These are phyloP conservation scores for Alternaria incomplexa DNA, from an alignment of 2,329 filamentous ascomycete species.

Conservation along the genomic window DNA sequence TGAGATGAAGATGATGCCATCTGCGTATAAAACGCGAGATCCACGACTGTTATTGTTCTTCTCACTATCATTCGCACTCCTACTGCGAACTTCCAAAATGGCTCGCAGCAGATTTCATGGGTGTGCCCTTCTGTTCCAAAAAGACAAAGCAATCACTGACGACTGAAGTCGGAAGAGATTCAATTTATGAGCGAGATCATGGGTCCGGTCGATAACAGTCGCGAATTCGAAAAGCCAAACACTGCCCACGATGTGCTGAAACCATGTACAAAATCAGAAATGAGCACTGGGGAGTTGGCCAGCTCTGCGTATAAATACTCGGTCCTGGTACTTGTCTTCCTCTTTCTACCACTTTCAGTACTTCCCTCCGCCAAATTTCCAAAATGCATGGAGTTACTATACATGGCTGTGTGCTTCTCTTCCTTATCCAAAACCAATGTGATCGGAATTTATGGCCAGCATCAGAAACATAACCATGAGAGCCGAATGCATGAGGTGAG, in stretches of 20 bases:
- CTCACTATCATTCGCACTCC: neutral
- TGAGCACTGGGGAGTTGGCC: too few relatives aligned
- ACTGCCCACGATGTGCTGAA: neutral
- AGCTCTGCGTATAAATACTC: neutral
- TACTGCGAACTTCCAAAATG: neutral
- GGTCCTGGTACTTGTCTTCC: neutral
- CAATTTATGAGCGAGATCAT: neutral
- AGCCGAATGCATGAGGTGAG: neutral
- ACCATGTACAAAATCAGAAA: neutral
- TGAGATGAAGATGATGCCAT: neutral
- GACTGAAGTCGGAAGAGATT: too few relatives aligned
- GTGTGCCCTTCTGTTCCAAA: neutral
- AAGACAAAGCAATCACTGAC: neutral
- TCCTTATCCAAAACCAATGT: neutral
- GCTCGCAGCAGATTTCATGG: neutral
- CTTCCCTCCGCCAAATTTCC: neutral
- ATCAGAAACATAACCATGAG: neutral
- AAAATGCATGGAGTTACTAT: neutral
- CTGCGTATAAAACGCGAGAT: neutral
- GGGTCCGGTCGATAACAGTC: neutral
- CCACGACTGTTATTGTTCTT: neutral
- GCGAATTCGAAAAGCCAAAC: neutral
- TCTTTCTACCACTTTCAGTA: neutral
- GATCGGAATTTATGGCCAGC: neutral
- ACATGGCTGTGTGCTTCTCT: neutral